Conservation (phyloP, 495 filamentous ascomycete genomes). For the Aspergillus steynii region DNA sequence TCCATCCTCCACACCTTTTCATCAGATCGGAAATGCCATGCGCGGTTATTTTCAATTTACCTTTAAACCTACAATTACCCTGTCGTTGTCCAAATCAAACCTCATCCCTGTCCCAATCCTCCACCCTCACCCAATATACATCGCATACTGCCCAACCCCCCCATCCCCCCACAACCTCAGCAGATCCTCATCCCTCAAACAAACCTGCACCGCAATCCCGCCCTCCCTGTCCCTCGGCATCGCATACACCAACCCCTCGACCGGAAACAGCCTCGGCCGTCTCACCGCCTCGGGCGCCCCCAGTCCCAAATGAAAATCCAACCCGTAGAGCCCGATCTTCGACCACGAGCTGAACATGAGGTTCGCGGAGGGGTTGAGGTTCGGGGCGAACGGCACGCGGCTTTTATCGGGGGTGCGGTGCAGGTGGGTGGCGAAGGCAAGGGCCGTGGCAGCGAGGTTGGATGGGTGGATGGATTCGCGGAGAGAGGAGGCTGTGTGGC, state of each 20-base stretch:
- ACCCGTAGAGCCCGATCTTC: constrained; percentile 41
- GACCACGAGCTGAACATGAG: constrained; percentile 58
- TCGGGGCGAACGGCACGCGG: constrained; percentile 26
- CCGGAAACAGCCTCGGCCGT: constrained; percentile 46
- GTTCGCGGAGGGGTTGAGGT: constrained; percentile 36
- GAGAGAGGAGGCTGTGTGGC: constrained; percentile 42
- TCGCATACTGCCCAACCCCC: constrained; percentile 37
- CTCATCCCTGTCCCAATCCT: background rate
- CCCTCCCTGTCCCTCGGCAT: constrained; percentile 42
- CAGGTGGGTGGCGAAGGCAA: constrained; percentile 45
- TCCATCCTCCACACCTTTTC: too few relatives aligned
- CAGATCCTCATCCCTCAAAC: constrained; percentile 49
- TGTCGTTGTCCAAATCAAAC: too few relatives aligned
- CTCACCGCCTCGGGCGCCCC: constrained; percentile 51
- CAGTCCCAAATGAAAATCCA: constrained; percentile 51
- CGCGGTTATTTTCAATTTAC: too few relatives aligned
- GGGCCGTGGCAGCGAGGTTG: constrained; percentile 33
- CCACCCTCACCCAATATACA: constrained; percentile 15
- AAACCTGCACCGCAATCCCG: constrained; percentile 42
- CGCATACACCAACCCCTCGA: constrained; percentile 51
- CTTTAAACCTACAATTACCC: too few relatives aligned
- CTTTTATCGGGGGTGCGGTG: constrained; percentile 31
- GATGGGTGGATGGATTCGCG: constrained; percentile 44
- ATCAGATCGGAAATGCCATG: too few relatives aligned
- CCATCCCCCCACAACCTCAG: constrained; percentile 34